These are phyloP conservation scores for Diaporthe sp. DNA, from an alignment of 2,329 filamentous ascomycete genomes.

Conservation along the genomic window DNA sequence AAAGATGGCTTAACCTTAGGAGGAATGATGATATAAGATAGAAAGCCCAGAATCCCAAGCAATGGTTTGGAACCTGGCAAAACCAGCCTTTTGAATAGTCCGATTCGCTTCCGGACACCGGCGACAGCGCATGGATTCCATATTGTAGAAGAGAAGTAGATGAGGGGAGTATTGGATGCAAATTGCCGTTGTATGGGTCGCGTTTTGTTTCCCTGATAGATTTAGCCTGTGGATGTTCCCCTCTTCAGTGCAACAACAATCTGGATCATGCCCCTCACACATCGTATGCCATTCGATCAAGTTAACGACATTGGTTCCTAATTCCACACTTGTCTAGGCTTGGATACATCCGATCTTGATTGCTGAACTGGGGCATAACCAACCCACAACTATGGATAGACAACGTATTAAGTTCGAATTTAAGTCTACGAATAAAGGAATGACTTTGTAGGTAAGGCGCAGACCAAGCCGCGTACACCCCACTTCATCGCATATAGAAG, in stretches of 20 bases:
- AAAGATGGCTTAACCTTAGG: not conserved
- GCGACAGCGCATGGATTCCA: not conserved
- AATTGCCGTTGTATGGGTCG: not conserved
- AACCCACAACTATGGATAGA: too few species aligned
- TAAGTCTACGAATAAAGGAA: too few species aligned
- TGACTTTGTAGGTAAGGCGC: too few species aligned
- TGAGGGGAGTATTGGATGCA: not conserved
- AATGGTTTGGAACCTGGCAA: not conserved
- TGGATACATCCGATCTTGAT: not conserved
- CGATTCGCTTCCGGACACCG: not conserved
- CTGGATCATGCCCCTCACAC: not conserved
- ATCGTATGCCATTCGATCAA: not conserved
- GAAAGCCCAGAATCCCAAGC: not conserved
- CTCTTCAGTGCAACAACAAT: not conserved
- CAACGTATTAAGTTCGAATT: too few species aligned
- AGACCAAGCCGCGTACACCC: too few species aligned
- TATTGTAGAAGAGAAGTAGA: not conserved
- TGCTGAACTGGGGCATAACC: not conserved
- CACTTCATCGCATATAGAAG: too few species aligned
- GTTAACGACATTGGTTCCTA: not conserved
- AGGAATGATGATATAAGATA: not conserved
- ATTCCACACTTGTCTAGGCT: not conserved
- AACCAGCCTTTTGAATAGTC: not conserved
- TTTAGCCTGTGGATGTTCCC: not conserved
- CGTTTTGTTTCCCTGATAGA: not conserved